A percentile compares a stretch with the other conserved stretches of the same genome.
phyloP scores from a whole-genome alignment of 441 rosid genomes.

The Gossypium gossypioides region DNA sequence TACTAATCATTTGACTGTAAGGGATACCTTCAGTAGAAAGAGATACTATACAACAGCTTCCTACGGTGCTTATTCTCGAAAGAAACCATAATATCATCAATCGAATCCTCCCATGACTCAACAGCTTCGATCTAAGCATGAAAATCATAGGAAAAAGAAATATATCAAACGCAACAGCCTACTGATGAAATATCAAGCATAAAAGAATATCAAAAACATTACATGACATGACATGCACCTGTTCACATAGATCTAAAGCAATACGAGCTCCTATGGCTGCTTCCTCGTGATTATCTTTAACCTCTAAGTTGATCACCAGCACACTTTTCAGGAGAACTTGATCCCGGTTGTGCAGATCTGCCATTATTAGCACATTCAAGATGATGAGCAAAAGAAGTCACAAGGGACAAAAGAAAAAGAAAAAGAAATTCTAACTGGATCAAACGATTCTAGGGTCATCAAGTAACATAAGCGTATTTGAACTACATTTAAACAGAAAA shows the following conservation, averaged over 20 bases:
- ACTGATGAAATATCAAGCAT: background rate
- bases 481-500: background rate
- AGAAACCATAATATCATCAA: constrained; percentile 56
- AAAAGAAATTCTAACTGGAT: background rate
- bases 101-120: constrained; percentile 73
- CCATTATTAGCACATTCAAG: constrained; percentile 9
- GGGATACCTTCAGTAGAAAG: constrained; percentile 45
- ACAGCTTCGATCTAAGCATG: constrained; percentile 55
- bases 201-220: background rate
- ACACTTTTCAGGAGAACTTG: constrained; percentile 55
- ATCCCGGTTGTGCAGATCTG: constrained; percentile 77
- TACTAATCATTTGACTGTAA: background rate
- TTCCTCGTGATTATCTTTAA: constrained; percentile 91
- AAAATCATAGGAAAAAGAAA: background rate
- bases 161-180: background rate
- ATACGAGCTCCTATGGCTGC: constrained; percentile 81
- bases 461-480: background rate
- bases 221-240: constrained; percentile 28
- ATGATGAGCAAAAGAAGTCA: background rate
- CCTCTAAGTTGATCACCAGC: constrained; percentile 81
- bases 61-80: constrained; percentile 67
- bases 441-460: background rate
- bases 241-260: constrained; percentile 74
- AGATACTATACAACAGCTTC: constrained; percentile 58
- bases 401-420: background rate